These are phyloP conservation scores for Blepharisma stoltei DNA, from an alignment of 73 alveolate genomes.

Conservation along the genomic window DNA sequence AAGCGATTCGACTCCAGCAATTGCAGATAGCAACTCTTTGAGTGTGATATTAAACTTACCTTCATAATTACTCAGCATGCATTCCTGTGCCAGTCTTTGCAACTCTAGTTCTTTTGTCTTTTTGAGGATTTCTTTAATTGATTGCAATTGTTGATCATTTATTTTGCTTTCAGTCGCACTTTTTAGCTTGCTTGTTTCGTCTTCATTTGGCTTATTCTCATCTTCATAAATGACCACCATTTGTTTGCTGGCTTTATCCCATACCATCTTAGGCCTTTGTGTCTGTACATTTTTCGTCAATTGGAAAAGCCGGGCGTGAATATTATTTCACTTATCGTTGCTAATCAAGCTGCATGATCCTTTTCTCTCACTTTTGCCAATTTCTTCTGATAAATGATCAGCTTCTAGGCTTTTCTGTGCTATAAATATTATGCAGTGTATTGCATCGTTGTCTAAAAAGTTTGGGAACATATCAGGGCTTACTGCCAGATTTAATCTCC, in stretches of 20 bases:
- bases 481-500: neutral
- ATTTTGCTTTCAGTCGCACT: too few species aligned
- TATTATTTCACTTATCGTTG: neutral
- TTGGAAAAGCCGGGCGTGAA: neutral
- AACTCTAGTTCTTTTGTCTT: neutral
- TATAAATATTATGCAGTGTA: constrained; percentile 6
- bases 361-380: neutral
- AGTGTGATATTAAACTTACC: neutral
- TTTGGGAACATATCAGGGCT: neutral
- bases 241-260: neutral
- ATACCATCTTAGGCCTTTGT: neutral
- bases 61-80: constrained; percentile 14
- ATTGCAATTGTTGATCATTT: too few species aligned
- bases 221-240: neutral
- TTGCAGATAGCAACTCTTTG: neutral
- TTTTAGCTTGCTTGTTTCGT: too few species aligned
- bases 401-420: constrained; percentile 14
- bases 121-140: too few species aligned
- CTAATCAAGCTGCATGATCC: neutral
- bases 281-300: constrained; percentile 15
- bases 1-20: neutral
- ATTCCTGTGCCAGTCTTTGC: constrained; percentile 12
- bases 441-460: constrained; percentile 12
- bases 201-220: too few species aligned
- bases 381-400: neutral